Percentiles rank a stretch among this genome's conserved stretches.
Conservation (phyloP, 2,329 filamentous ascomycete species). For the Metarhizium album region DNA sequence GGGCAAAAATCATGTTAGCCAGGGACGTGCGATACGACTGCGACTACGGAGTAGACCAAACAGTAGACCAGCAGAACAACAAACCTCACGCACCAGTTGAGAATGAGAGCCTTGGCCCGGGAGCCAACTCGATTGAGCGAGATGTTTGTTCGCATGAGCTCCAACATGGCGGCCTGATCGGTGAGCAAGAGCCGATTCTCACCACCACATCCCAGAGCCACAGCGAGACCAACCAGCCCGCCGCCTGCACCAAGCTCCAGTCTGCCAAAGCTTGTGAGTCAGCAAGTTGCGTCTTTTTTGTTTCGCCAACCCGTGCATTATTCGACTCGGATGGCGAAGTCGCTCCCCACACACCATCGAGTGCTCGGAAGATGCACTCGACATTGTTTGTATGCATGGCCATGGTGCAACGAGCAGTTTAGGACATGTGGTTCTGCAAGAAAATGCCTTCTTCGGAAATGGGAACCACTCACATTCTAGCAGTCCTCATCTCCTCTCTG, state of each 20-base stretch:
- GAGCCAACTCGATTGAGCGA: conserved; percentile 60
- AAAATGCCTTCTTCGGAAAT: not conserved
- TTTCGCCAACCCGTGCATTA: not conserved
- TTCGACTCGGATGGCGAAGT: not conserved
- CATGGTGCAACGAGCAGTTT: not conserved
- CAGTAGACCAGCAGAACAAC: too few relatives aligned
- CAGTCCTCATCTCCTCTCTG: conserved; percentile 47
- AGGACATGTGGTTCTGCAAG: not conserved
- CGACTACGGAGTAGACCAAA: too few relatives aligned
- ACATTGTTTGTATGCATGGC: not conserved
- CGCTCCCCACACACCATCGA: not conserved
- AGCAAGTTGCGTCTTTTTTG: conserved; percentile 8
- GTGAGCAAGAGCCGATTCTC: conserved; percentile 60
- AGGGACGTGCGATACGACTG: not conserved
- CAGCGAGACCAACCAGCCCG: conserved; percentile 65
- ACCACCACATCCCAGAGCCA: conserved; percentile 45
- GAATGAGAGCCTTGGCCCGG: conserved; percentile 54
- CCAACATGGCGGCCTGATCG: conserved; percentile 77
- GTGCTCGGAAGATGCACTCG: not conserved
- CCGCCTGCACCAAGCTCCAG: conserved; percentile 88
- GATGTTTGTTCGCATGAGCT: conserved; percentile 81
- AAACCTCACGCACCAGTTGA: conserved; percentile 60
- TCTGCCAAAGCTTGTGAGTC: conserved; percentile 32
- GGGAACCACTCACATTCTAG: conserved; percentile 56
- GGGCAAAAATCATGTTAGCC: not conserved